These are phyloP conservation scores for Paecilomyces dactylethromorphus DNA, from an alignment of 2,329 filamentous ascomycete genomes.

Conservation along the genomic window DNA sequence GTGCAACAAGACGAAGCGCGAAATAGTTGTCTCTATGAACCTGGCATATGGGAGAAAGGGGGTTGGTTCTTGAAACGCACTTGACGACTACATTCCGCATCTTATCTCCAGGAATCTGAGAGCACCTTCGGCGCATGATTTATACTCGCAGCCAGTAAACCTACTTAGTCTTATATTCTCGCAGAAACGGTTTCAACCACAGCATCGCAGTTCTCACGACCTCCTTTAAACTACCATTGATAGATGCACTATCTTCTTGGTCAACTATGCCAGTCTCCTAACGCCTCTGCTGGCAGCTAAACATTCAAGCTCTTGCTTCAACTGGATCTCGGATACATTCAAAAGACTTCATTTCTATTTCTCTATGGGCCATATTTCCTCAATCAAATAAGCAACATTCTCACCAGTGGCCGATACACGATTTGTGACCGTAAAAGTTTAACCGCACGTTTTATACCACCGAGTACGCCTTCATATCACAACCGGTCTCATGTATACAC, in stretches of 20 bases:
- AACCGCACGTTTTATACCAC: neutral
- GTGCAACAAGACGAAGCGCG: conserved; percentile 58
- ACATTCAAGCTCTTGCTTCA: neutral
- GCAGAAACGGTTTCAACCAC: neutral
- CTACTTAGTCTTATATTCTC: neutral
- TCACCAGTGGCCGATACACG: neutral
- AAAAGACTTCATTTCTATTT: no score
- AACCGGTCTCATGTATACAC: neutral
- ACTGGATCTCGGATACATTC: no score
- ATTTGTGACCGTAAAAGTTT: neutral
- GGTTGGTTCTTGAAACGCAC: conserved; percentile 64
- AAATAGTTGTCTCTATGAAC: conserved; percentile 58
- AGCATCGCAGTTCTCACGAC: neutral
- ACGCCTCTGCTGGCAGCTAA: neutral
- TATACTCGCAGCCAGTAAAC: no score
- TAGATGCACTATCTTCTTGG: neutral
- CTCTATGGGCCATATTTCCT: neutral
- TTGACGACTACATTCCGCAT: neutral
- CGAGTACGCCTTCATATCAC: neutral
- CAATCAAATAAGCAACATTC: neutral
- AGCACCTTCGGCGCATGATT: no score
- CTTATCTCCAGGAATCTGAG: no score
- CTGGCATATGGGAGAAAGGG: conserved; percentile 74
- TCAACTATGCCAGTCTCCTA: neutral
- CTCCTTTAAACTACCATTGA: neutral